These are phyloP conservation scores for Cercospora zeae-maydis DNA, from an alignment of 2,329 filamentous ascomycete species.

Conservation along the genomic window DNA sequence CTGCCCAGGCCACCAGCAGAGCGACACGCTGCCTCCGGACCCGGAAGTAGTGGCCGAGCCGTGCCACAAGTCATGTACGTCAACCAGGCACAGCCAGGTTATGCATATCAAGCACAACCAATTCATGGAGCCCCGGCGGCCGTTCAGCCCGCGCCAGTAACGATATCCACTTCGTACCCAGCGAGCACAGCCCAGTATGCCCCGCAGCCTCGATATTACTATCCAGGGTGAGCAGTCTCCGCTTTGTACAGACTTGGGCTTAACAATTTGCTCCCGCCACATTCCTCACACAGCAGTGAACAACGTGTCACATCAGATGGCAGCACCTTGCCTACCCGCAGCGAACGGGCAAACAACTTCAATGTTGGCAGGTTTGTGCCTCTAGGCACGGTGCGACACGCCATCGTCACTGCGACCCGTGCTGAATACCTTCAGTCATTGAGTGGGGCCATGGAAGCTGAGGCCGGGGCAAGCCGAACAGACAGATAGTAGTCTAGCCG, in stretches of 20 bases:
- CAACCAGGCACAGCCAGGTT: slow-evolving; percentile 8
- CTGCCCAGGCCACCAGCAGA: not conserved
- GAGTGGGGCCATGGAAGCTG: not conserved
- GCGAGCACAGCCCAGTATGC: not conserved
- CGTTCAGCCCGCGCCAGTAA: slow-evolving; percentile 31
- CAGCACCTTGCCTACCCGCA: not conserved
- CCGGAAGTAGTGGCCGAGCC: not conserved
- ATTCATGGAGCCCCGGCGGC: slow-evolving; percentile 37
- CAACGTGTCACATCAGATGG: not conserved
- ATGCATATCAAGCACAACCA: slow-evolving; percentile 17
- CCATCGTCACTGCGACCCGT: not conserved
- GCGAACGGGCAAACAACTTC: not conserved
- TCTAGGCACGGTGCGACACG: not conserved
- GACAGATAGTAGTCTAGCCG: not conserved
- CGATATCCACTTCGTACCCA: not conserved
- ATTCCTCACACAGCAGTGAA: not conserved
- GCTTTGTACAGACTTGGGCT: not conserved
- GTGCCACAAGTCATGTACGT: slow-evolving; percentile 12
- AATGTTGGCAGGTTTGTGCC: not conserved
- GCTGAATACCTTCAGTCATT: not conserved
- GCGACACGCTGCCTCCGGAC: not conserved
- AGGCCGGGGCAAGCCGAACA: not conserved
- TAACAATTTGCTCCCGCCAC: not conserved
- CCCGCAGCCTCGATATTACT: slow-evolving; percentile 25
- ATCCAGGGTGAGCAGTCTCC: slow-evolving; percentile 19